Percentiles rank a stretch among this genome's conserved stretches.
Evolutionary conservation across 2,329 filamentous ascomycete genomes (phyloP).

Genomic region (Cercospora berteroae): DNA sequence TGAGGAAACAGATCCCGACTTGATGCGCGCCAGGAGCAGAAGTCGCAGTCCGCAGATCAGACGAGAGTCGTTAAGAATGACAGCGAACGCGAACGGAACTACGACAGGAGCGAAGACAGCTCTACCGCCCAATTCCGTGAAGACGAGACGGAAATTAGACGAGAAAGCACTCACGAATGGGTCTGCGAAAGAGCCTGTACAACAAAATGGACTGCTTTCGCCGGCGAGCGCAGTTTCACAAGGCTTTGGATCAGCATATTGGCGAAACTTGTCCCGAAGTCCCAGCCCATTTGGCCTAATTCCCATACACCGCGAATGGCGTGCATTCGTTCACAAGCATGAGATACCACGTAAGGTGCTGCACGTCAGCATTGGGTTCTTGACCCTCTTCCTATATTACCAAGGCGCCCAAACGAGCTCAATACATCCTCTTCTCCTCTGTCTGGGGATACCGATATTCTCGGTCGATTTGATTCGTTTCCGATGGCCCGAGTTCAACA

Average conservation of each 20-base stretch:
- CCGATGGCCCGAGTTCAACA: constrained; percentile 75
- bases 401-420: constrained; percentile 71
- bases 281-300: constrained; percentile 92
- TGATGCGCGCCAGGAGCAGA: constrained; percentile 62
- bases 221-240: constrained; percentile 33
- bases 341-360: constrained; percentile 92
- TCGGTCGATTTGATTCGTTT: constrained; percentile 80
- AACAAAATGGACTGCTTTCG: constrained; percentile 33
- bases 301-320: constrained; percentile 89
- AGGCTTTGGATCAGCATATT: constrained; percentile 72
- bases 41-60: constrained; percentile 65
- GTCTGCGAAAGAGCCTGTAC: constrained; percentile 18
- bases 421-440: constrained; percentile 82
- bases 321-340: constrained; percentile 86
- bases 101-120: constrained; percentile 22
- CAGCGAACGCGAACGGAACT: constrained; percentile 27
- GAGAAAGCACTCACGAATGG: constrained; percentile 26
- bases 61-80: constrained; percentile 24
- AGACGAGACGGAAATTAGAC: constrained; percentile 36
- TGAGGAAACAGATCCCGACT: constrained; percentile 49
- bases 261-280: constrained; percentile 85
- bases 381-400: constrained; percentile 82
- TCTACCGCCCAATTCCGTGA: constrained; percentile 14
- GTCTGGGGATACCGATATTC: constrained; percentile 78
- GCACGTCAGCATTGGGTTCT: constrained; percentile 94